Evolutionary conservation across 768 basidiomycete species (phyloP), one percentile per base, ranked within the genome.

Genomic region (Calocybe cyanea): DNA sequence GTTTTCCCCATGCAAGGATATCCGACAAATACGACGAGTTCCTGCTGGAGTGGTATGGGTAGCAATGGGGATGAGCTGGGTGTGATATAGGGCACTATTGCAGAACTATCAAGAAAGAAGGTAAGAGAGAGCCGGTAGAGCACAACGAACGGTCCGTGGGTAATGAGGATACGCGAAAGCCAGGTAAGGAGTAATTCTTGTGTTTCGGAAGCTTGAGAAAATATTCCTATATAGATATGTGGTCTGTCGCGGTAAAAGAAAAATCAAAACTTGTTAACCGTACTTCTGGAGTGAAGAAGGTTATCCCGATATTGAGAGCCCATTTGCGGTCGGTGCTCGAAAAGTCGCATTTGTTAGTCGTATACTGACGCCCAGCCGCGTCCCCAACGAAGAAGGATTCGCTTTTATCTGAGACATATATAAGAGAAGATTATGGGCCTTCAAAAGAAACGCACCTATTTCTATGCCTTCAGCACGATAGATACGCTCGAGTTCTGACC

Each of bases 281-380:
- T 55, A 90, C 91, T 71, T 96, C 93, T 14, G 93, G 93, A 0
- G 92, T 94, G 39, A 74, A 72, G 60, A 95, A 96, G 8, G 67
- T 68, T 2, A 96, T 59, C 0, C 72, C 85, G 7, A 85, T 59
- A 53, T 94, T 95, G 2, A 82, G 60, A 0, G 93, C 91, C 73
- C 84, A 90, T 64, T 94, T 91, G 35, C 85, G 75, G 63, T 96
- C 93, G 0, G 85, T 87, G 49, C 83, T 81, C 6, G 85, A 77
- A 59, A 87, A 89, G 65, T 96, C 93, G 20, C 65, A 63, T 36
- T 72, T 66, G 30, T 55, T 56, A 28, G 60, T 62, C 14, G 65
- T 41, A 48, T 71, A 73, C 38, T 67, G 60, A 36, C 93, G 79
- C 9, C 92, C 93, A 9, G 92, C 93, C 1, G 91, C 92, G 55